A percentile compares a stretch with the other conserved stretches of the same genome.
These are phyloP conservation scores for Pestalotiopsis sp. DNA, from an alignment of 2,329 filamentous ascomycete species.

Conservation along the genomic window DNA sequence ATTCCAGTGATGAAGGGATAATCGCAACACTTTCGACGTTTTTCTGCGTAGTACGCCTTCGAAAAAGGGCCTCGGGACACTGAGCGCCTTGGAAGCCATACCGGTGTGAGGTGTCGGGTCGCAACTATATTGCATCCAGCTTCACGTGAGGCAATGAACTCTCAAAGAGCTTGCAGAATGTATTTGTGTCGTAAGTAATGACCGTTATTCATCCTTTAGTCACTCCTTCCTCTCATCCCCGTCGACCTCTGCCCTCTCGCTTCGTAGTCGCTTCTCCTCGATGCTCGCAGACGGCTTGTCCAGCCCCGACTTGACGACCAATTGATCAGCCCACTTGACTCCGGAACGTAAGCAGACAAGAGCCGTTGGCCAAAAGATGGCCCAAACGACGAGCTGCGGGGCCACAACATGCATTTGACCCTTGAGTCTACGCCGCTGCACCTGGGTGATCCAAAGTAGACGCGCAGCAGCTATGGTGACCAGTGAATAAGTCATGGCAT, in stretches of 20 bases:
- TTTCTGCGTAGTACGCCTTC: too few relatives aligned
- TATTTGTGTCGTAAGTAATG: too few relatives aligned
- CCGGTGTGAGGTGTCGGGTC: too few relatives aligned
- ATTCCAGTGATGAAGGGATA: too few relatives aligned
- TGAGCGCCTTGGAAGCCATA: too few relatives aligned
- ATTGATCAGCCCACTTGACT: conserved; percentile 13
- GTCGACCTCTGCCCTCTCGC: conserved; percentile 1
- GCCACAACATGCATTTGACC: background rate
- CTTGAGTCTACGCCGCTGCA: background rate
- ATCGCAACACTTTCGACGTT: too few relatives aligned
- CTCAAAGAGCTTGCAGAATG: too few relatives aligned
- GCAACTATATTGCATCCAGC: too few relatives aligned
- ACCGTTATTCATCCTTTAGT: background rate
- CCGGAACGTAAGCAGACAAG: conserved; percentile 10
- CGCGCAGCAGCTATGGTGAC: background rate
- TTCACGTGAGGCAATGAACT: too few relatives aligned
- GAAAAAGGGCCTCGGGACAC: too few relatives aligned
- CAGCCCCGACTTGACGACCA: conserved; percentile 10
- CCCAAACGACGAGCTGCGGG: conserved; percentile 16
- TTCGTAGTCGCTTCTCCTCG: background rate
- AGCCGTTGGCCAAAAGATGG: conserved; percentile 16
- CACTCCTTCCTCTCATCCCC: conserved; percentile 2
- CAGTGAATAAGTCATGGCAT: conserved; percentile 7
- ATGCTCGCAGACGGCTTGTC: background rate
- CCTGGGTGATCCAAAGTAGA: conserved; percentile 8